These are phyloP conservation scores for Aphanomyces invadans DNA, from an alignment of 352 stramenopile species.

Conservation along the genomic window DNA sequence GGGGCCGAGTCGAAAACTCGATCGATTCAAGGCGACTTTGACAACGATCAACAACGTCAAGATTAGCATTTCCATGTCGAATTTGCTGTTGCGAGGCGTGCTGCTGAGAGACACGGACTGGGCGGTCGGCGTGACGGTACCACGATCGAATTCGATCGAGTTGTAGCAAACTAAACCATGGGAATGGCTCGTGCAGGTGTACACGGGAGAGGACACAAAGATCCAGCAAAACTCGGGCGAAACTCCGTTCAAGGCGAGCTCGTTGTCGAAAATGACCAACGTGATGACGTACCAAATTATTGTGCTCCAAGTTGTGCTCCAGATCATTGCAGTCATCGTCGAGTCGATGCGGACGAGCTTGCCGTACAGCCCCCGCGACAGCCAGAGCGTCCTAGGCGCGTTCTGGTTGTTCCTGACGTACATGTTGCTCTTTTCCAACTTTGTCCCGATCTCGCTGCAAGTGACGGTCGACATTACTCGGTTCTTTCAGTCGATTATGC, in stretches of 20 bases:
- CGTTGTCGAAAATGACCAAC: slow-evolving; percentile 76
- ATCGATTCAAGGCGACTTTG: slow-evolving; percentile 77
- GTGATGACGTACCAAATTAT: slow-evolving; percentile 72
- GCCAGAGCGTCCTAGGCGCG: slow-evolving; percentile 30
- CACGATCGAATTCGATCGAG: background rate
- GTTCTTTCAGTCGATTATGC: slow-evolving; percentile 72
- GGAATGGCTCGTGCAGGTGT: slow-evolving; percentile 31
- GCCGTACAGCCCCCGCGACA: slow-evolving; percentile 10
- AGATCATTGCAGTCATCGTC: slow-evolving; percentile 40
- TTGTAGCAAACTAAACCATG: background rate
- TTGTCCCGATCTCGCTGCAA: slow-evolving; percentile 91
- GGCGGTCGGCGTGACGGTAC: slow-evolving; percentile 51
- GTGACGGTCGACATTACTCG: slow-evolving; percentile 79
- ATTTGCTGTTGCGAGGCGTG: slow-evolving; percentile 65
- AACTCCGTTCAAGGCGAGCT: slow-evolving; percentile 63
- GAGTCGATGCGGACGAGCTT: slow-evolving; percentile 18
- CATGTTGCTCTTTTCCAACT: slow-evolving; percentile 86
- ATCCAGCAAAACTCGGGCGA: slow-evolving; percentile 72
- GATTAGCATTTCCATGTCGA: slow-evolving; percentile 47
- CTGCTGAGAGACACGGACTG: slow-evolving; percentile 64
- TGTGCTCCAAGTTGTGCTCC: slow-evolving; percentile 48
- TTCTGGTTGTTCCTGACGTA: slow-evolving; percentile 71
- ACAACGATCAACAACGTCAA: slow-evolving; percentile 23
- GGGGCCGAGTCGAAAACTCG: slow-evolving; percentile 48
- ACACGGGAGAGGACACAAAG: slow-evolving; percentile 84